Base-by-base conservation (phyloP, 2,329 filamentous ascomycete genomes). In the Calonectria multiphialidica region DNA sequence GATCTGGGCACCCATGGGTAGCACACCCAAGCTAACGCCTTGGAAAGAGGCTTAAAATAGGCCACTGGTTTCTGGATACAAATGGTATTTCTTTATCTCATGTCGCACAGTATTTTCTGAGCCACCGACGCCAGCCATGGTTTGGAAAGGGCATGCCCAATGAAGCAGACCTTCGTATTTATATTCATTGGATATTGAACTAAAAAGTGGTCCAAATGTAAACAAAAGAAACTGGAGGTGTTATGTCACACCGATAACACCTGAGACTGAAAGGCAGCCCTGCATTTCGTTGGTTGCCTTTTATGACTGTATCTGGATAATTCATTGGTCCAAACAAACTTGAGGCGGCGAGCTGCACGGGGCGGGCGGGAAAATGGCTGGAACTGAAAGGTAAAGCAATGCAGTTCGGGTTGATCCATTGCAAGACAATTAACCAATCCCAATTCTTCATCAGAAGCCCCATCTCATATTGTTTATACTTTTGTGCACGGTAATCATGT, bases 391-490 rank as follows among this genome's bases (percentile, higher is more conserved):
- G 21, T 5, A 23, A 23, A 23, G 5, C 3, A 21, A 21, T 21
- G 6, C 42, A 45, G 10, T n/a, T 45, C 6, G 9, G 21, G n/a
- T n/a, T n/a, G n/a, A 44, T 9, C 28, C 28, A 8, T 44, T 21
- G 28, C 28, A 7, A 4, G 13, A 18, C 15, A 18, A 42, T 42
- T 44, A 1, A 21, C 18, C 15, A 42, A 44, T 9, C 18, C 6
- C 42, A 44, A n/a, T 7, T 44, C 18, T 8, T 8, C 16, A 44
- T n/a, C 8, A 44, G 18, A 21, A 44, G 18, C 18, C 18, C 3
- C 16, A 5, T 23, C 25, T 5, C 50, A 73, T 68, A 37, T 45
- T 47, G 45, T 68, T 72, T 42, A 69, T 49, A 66, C 44, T 16
- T 30, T 50, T 18, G 47, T 9, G 47, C 28, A 30, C 28, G 8